A percentile compares a stretch with the other conserved stretches of the same genome.
These are phyloP conservation scores for Cladophialophora bantiana DNA, from an alignment of 2,329 filamentous ascomycete genomes.

Conservation along the genomic window DNA sequence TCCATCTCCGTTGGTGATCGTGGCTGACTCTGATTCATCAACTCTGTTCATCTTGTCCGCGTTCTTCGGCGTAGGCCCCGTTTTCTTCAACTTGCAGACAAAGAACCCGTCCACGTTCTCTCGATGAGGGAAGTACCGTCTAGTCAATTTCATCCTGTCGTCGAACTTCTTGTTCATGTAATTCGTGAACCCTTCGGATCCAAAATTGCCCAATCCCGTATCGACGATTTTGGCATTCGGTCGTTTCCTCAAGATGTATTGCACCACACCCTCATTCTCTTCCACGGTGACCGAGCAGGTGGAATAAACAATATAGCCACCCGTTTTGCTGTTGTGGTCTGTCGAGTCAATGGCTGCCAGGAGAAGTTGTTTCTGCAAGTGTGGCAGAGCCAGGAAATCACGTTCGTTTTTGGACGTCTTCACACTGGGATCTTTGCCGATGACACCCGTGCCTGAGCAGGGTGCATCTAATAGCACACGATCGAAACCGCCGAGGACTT, in stretches of 20 bases:
- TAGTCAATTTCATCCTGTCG: slow-evolving; percentile 78
- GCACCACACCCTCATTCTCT: slow-evolving; percentile 91
- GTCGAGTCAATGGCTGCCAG: slow-evolving; percentile 94
- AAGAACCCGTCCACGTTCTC: slow-evolving; percentile 99
- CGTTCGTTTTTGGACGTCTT: slow-evolving; percentile 98
- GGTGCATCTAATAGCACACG: slow-evolving; percentile 92
- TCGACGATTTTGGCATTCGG: slow-evolving; percentile 95
- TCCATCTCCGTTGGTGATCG: slow-evolving; percentile 18
- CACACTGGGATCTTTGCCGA: slow-evolving; percentile 93
- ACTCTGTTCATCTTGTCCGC: slow-evolving; percentile 36
- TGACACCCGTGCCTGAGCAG: slow-evolving; percentile 96
- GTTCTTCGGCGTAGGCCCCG: slow-evolving; percentile 70
- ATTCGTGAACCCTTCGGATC: slow-evolving; percentile 88
- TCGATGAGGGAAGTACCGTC: slow-evolving; percentile 86
- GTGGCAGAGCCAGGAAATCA: slow-evolving; percentile 91
- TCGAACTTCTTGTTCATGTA: slow-evolving; percentile 94
- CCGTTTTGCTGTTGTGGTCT: slow-evolving; percentile 88
- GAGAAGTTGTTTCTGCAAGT: slow-evolving; percentile 92
- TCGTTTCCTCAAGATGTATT: slow-evolving; percentile 88
- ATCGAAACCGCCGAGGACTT: slow-evolving; percentile 94
- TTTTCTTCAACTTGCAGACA: slow-evolving; percentile 96
- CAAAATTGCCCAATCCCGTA: slow-evolving; percentile 82
- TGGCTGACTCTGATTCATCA: slow-evolving; percentile 40
- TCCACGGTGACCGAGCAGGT: slow-evolving; percentile 95
- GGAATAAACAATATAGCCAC: slow-evolving; percentile 94